A percentile compares a stretch with the other conserved stretches of the same genome.
Evolutionary conservation across 768 basidiomycete species (phyloP).

Genomic region (Leccinum disarticulatum): DNA sequence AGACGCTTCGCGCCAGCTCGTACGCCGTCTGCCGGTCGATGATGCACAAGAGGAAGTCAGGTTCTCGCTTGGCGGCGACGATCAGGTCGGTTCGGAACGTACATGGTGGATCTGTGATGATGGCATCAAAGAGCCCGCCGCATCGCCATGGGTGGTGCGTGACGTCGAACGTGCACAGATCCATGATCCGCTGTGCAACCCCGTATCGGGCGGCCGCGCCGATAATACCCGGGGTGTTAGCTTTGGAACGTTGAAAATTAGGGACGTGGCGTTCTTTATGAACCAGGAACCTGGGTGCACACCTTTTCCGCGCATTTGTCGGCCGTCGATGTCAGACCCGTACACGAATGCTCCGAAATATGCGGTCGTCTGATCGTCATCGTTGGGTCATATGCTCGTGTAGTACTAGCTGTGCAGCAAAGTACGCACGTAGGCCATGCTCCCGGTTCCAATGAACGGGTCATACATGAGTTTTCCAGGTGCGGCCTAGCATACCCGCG

Average conservation of each 20-base stretch:
- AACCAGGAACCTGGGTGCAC: background rate
- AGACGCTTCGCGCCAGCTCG: slow-evolving; percentile 84
- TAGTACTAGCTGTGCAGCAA: background rate
- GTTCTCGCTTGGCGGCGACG: background rate
- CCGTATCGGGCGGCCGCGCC: slow-evolving; percentile 86
- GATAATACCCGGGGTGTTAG: slow-evolving; percentile 63
- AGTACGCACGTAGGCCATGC: slow-evolving; percentile 73
- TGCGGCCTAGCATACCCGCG: slow-evolving; percentile 52
- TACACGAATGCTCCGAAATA: slow-evolving; percentile 85
- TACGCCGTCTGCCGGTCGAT: slow-evolving; percentile 71
- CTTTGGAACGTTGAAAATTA: slow-evolving; percentile 20
- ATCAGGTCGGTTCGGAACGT: slow-evolving; percentile 32
- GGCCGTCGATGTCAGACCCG: slow-evolving; percentile 95
- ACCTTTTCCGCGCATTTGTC: slow-evolving; percentile 97
- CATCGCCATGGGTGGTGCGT: slow-evolving; percentile 87
- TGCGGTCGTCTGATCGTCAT: slow-evolving; percentile 62
- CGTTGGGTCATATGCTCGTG: slow-evolving; percentile 3
- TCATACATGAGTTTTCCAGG: slow-evolving; percentile 94
- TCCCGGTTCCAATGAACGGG: slow-evolving; percentile 93
- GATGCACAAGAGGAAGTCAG: background rate
- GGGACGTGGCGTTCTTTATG: background rate
- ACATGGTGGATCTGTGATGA: slow-evolving; percentile 95
- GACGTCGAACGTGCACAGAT: slow-evolving; percentile 91
- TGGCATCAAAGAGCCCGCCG: slow-evolving; percentile 90
- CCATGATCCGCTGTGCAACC: slow-evolving; percentile 67